Percentiles rank a stretch among this genome's conserved stretches.
phyloP scores from a whole-genome alignment of 371 early-diverging fungal genomes.

The Coemansia sp. region DNA sequence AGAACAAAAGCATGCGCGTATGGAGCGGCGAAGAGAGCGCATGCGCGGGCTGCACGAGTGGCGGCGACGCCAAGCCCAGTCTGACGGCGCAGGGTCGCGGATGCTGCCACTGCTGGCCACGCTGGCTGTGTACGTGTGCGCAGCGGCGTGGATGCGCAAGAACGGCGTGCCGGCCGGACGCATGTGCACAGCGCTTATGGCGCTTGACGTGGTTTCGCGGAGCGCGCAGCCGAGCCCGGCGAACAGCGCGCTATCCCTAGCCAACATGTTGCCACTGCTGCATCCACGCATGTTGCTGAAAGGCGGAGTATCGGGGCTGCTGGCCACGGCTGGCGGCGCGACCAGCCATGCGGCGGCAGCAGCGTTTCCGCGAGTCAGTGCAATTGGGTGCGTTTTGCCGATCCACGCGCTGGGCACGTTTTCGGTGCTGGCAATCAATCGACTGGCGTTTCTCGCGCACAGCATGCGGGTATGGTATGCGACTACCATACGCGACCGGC shows the following conservation, averaged over 20 bases:
- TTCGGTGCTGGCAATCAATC: conserved; percentile 22
- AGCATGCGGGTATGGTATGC: conserved; percentile 41
- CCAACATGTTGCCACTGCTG: neutral
- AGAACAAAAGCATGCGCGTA: conserved; percentile 13
- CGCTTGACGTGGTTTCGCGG: conserved; percentile 1
- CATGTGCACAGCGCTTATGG: conserved; percentile 6
- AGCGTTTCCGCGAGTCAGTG: neutral
- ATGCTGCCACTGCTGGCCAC: conserved; percentile 12
- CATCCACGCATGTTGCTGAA: neutral
- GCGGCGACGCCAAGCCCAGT: conserved; percentile 5
- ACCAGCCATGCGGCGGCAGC: neutral
- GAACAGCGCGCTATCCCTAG: too few relatives aligned
- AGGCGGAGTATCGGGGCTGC: neutral
- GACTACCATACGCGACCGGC: conserved; percentile 41
- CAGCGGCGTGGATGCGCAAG: neutral
- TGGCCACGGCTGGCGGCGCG: neutral
- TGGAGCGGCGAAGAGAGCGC: conserved; percentile 19
- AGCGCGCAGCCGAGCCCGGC: neutral
- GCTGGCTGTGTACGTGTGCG: conserved; percentile 5
- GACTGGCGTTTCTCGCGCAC: conserved; percentile 24
- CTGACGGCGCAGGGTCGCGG: neutral
- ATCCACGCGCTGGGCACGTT: conserved; percentile 23
- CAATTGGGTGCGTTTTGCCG: conserved; percentile 12
- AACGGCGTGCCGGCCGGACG: neutral
- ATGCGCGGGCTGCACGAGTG: conserved; percentile 22